Evolutionary conservation across 805 yeast genomes (phyloP).

Genomic region (Candida piceae): DNA sequence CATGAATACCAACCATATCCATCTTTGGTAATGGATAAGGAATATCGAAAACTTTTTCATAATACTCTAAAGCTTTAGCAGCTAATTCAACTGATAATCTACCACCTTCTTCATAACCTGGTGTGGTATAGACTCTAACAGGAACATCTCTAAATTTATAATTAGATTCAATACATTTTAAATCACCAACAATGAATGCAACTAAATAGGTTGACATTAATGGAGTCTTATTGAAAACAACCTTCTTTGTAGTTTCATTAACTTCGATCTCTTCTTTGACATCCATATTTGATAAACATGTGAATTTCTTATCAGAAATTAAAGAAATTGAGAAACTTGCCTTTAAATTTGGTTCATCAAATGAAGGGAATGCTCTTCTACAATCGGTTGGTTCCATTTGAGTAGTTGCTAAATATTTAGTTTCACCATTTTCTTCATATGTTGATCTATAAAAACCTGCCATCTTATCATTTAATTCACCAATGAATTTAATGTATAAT

Average conservation of each 20-base stretch:
- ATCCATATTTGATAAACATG: constrained; percentile 48
- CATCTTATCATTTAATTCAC: constrained; percentile 48
- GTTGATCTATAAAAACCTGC: constrained; percentile 52
- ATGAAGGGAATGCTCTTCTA: constrained; percentile 54
- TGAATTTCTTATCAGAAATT: constrained; percentile 32
- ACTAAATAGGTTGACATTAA: constrained; percentile 51
- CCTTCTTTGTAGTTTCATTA: constrained; percentile 19
- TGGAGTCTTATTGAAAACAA: constrained; percentile 44
- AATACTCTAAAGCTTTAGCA: constrained; percentile 49
- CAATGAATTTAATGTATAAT: constrained; percentile 36
- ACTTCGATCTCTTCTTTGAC: constrained; percentile 22
- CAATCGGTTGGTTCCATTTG: constrained; percentile 62
- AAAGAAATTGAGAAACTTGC: constrained; percentile 50
- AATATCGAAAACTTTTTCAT: constrained; percentile 44
- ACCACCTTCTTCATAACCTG: constrained; percentile 43
- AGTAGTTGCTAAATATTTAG: constrained; percentile 46
- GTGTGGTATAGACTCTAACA: constrained; percentile 50
- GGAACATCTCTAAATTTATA: constrained; percentile 45
- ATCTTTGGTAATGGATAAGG: constrained; percentile 77
- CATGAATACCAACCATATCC: constrained; percentile 77
- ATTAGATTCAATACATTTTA: constrained; percentile 45
- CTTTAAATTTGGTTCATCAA: constrained; percentile 53
- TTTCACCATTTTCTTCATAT: constrained; percentile 39
- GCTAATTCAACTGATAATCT: constrained; percentile 44
- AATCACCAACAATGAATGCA: constrained; percentile 57